phyloP scores from a whole-genome alignment of 2,329 filamentous ascomycete species.

The Alternaria viburni region DNA sequence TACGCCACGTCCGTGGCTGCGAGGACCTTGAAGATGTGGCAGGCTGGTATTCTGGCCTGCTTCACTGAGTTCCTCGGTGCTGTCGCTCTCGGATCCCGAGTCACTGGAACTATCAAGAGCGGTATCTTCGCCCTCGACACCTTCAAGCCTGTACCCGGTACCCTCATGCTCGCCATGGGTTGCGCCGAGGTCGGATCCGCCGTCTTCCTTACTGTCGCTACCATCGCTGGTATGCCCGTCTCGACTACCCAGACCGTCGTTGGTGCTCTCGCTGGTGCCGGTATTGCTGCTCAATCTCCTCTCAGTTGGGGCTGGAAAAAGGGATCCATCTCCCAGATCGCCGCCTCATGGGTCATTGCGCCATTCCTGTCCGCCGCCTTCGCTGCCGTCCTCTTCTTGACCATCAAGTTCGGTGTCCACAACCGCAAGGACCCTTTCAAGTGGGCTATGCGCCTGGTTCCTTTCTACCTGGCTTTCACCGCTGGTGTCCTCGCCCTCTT shows the following conservation, averaged over 20 bases:
- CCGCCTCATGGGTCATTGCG: constrained; percentile 58
- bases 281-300: constrained; percentile 54
- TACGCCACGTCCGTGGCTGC: constrained; percentile 56
- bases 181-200: constrained; percentile 53
- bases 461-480: constrained; percentile 58
- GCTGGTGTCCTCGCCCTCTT: constrained; percentile 62
- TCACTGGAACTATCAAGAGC: constrained; percentile 67
- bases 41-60: constrained; percentile 58
- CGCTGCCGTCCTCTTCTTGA: constrained; percentile 58
- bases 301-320: constrained; percentile 37
- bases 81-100: constrained; percentile 59
- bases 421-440: constrained; percentile 57
- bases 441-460: constrained; percentile 57
- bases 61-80: constrained; percentile 61
- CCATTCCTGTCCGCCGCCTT: constrained; percentile 57
- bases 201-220: constrained; percentile 60
- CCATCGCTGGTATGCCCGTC: constrained; percentile 61
- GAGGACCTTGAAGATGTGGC: constrained; percentile 59
- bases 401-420: constrained; percentile 58
- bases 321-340: constrained; percentile 42
- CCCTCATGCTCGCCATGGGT: constrained; percentile 66
- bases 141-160: constrained; percentile 57
- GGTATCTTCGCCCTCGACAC: constrained; percentile 60
- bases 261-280: constrained; percentile 66
- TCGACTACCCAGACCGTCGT: constrained; percentile 68